These are phyloP conservation scores for Aquilaria yunnanensis DNA, from an alignment of 345 rosid species.

Conservation along the genomic window DNA sequence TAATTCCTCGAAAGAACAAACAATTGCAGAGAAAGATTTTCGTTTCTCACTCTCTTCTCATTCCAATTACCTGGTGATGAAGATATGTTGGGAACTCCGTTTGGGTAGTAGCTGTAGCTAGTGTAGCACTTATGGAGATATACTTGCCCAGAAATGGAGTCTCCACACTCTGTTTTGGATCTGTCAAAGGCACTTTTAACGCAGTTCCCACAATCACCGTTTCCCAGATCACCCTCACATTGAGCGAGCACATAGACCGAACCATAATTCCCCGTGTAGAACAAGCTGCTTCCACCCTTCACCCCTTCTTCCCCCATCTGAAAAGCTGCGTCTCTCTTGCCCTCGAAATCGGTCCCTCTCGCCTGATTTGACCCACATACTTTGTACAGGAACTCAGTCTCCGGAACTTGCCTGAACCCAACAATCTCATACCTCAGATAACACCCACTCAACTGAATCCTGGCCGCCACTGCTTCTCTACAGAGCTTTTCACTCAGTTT, in stretches of 20 bases:
- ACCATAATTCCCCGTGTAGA: conserved; percentile 50
- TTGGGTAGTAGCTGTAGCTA: conserved; percentile 78
- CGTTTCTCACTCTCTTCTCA: neutral
- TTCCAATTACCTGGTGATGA: conserved; percentile 32
- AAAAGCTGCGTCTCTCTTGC: conserved; percentile 43
- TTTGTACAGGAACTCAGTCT: conserved; percentile 42
- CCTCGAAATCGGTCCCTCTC: conserved; percentile 29
- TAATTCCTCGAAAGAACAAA: neutral
- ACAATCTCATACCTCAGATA: conserved; percentile 51
- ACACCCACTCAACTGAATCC: conserved; percentile 68
- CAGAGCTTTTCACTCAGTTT: conserved; percentile 48
- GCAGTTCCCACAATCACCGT: conserved; percentile 57
- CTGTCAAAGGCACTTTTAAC: conserved; percentile 48
- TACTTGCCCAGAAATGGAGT: conserved; percentile 58
- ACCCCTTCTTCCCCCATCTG: conserved; percentile 41
- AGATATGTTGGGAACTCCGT: conserved; percentile 52
- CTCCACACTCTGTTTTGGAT: conserved; percentile 52
- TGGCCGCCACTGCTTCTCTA: conserved; percentile 48
- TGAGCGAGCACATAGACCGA: conserved; percentile 63
- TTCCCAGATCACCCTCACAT: conserved; percentile 76
- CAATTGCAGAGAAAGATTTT: neutral
- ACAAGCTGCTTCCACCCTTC: conserved; percentile 31
- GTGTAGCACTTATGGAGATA: conserved; percentile 73
- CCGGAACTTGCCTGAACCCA: conserved; percentile 51
- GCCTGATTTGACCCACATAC: conserved; percentile 46